Percentiles rank a stretch among this genome's conserved stretches.
phyloP scores from a whole-genome alignment of 306 rosid species.

The Prunus dulcis region DNA sequence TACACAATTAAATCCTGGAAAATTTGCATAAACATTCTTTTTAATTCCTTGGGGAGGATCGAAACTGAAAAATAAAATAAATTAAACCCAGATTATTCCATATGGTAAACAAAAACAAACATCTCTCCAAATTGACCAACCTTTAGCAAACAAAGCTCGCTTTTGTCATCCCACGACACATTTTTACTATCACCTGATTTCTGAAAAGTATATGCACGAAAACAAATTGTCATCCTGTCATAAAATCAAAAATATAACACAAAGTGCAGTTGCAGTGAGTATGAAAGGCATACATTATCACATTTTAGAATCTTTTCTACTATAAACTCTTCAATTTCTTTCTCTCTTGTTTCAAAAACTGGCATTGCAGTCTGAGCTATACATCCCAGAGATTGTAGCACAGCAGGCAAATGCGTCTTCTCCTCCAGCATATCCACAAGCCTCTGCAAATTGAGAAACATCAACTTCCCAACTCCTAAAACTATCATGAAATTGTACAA shows the following conservation, averaged over 20 bases:
- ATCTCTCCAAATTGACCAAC: conserved; percentile 38
- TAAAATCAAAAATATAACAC: conserved; percentile 22
- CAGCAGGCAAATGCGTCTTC: conserved; percentile 78
- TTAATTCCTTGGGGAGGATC: neutral
- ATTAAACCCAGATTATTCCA: neutral
- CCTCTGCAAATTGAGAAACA: conserved; percentile 53
- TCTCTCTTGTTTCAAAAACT: conserved; percentile 90
- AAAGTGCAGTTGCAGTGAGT: conserved; percentile 4
- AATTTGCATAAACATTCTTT: neutral
- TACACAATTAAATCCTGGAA: neutral
- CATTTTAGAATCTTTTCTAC: conserved; percentile 61
- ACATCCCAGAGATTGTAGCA: conserved; percentile 95
- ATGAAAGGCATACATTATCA: conserved; percentile 52
- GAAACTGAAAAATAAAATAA: neutral
- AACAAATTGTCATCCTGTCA: conserved; percentile 23
- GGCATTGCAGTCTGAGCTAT: conserved; percentile 97
- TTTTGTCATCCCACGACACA: conserved; percentile 75
- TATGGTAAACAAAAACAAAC: conserved; percentile 6
- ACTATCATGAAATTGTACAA: conserved; percentile 4
- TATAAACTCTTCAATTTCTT: conserved; percentile 76
- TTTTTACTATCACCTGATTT: conserved; percentile 49
- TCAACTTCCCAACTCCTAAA: conserved; percentile 24
- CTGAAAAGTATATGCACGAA: conserved; percentile 50
- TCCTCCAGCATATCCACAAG: conserved; percentile 92
- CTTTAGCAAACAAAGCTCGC: conserved; percentile 86